A percentile compares a stretch with the other conserved stretches of the same genome.
phyloP scores from a whole-genome alignment of 371 early-diverging fungal species.

The Lichtheimia hyalospora region DNA sequence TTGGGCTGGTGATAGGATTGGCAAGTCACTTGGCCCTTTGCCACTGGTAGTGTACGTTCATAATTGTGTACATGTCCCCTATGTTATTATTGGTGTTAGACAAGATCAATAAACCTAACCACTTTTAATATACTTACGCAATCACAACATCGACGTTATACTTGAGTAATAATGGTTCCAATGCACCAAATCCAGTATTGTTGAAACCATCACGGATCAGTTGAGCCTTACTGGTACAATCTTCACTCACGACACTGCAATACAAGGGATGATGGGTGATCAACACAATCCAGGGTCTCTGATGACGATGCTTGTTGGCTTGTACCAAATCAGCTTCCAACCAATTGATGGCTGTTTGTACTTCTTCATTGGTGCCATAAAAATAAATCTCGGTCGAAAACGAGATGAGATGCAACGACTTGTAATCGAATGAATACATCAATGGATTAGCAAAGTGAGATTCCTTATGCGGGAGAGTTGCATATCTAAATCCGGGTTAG shows the following conservation, averaged over 20 bases:
- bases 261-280: conserved; percentile 41
- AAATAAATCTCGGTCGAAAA: conserved; percentile 46
- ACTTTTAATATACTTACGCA: conserved; percentile 2
- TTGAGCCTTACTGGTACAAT: conserved; percentile 29
- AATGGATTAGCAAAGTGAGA: conserved; percentile 36
- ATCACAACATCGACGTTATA: conserved; percentile 30
- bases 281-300: conserved; percentile 45
- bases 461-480: conserved; percentile 33
- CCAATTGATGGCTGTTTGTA: conserved; percentile 38
- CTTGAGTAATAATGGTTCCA: conserved; percentile 19
- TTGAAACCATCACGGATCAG: conserved; percentile 27
- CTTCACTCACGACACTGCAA: conserved; percentile 25
- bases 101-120: not conserved
- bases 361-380: conserved; percentile 15
- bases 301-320: conserved; percentile 27
- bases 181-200: conserved; percentile 13
- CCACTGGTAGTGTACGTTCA: conserved; percentile 21
- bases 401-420: conserved; percentile 42
- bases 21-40: conserved; percentile 20
- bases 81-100: not conserved
- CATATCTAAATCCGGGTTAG: not conserved
- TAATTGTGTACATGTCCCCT: conserved; percentile 14
- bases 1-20: conserved; percentile 40
- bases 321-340: conserved; percentile 32
- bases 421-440: conserved; percentile 44